Base-by-base conservation (phyloP, 495 filamentous ascomycete species). In the Copromyces sp. region DNA sequence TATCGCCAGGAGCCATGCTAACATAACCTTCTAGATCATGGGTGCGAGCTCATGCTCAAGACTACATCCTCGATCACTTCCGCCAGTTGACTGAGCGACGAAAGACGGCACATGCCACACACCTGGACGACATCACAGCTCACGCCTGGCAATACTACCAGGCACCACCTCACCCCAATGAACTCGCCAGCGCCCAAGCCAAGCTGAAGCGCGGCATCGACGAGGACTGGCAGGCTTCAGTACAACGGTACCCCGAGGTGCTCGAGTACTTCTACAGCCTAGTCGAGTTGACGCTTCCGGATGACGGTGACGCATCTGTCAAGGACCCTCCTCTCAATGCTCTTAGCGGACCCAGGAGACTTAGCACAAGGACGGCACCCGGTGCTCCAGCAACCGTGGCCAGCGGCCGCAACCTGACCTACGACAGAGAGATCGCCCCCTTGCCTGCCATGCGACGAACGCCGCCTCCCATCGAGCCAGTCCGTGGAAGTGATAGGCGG, bases 181-280 rank as follows among this genome's bases (percentile, higher is more conserved):
- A 91, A 77, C 83, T 92, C 39, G 80, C 84, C 32, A 84, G 85
- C 39, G 89, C 88, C 35, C 85, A 91, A 74, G 82, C 83, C 9
- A 82, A 85, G 73, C 84, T 92, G 70, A 90, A 91, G 79, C 83
- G 86, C 44, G 91, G 89, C 74, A 89, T 92, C 78, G 90, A 92
- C 77, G 90, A 90, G 42, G 91, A 93, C 82, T 93, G 91, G 91
- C 84, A 87, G 75, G 83, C 85, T 9, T 88, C 86, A 39, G 90
- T 92, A 42, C 87, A 91, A 70, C 83, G 87, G 69, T 93, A 93
- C 74, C 91, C 91, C 5, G 89, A 92, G 76, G 90, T 93, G 37
- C 83, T 93, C 45, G 89, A 93, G 80, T 91, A 92, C 77, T 93
- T 89, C 75, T 92, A 87, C 81, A 84, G 86, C 71, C 81, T 91